These are phyloP conservation scores for Cutaneotrichosporon sp. DNA, from an alignment of 1,284 basidiomycete species.

Conservation along the genomic window DNA sequence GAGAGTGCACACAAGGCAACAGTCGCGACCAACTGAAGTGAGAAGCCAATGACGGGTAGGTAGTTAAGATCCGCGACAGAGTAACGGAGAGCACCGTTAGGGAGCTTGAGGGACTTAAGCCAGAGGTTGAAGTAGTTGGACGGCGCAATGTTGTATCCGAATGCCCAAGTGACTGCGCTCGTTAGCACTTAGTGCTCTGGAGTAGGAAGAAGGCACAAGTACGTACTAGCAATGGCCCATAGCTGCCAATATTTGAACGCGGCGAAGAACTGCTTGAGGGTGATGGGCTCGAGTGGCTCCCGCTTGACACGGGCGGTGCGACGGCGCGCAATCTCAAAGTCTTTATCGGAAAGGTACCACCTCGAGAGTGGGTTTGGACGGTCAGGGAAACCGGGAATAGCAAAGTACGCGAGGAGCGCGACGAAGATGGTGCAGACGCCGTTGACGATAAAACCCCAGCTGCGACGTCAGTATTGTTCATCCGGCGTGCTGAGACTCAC, in stretches of 20 bases:
- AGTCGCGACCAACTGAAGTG: constrained; percentile 1
- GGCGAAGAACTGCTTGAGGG: constrained; percentile 10
- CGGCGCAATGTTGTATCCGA: constrained; percentile 14
- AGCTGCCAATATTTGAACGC: constrained; percentile 15
- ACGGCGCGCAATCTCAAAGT: constrained; percentile 20
- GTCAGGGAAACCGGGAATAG: constrained; percentile 8
- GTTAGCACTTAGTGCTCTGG: constrained; percentile 1
- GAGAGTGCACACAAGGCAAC: constrained; percentile 5
- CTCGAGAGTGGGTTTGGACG: constrained; percentile 21
- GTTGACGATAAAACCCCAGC: constrained; percentile 21
- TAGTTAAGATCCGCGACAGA: constrained; percentile 11
- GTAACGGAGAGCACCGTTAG: constrained; percentile 19
- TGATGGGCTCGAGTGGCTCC: constrained; percentile 19
- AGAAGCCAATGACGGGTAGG: constrained; percentile 14
- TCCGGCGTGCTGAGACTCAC: constrained; percentile 8
- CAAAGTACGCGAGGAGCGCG: constrained; percentile 9
- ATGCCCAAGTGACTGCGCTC: constrained; percentile 13
- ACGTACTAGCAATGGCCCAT: constrained; percentile 14
- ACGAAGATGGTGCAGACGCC: constrained; percentile 12
- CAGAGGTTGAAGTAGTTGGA: constrained; percentile 30
- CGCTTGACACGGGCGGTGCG: constrained; percentile 16
- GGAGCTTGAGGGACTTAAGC: constrained; percentile 26
- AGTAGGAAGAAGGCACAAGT: neutral
- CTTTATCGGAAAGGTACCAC: constrained; percentile 19
- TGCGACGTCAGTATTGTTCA: too few species aligned